These are phyloP conservation scores for Myriosclerotinia scirpicola DNA, from an alignment of 2,329 filamentous ascomycete genomes.

Conservation along the genomic window DNA sequence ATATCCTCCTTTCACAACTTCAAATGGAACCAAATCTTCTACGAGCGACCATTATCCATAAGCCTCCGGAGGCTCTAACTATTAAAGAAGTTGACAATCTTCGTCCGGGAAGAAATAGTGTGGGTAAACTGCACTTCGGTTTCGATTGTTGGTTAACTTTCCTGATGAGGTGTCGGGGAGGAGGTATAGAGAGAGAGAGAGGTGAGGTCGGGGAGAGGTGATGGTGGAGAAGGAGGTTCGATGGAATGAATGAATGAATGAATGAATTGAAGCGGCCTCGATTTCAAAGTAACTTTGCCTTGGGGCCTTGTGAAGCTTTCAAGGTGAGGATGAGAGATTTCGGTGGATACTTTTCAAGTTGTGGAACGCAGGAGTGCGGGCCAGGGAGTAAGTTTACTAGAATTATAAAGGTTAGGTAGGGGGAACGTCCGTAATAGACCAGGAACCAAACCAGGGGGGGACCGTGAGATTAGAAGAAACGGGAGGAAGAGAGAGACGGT, in stretches of 20 bases:
- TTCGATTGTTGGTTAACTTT: background rate
- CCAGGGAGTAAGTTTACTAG: background rate
- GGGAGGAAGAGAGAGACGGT: background rate
- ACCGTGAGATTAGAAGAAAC: constrained; percentile 6
- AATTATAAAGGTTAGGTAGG: constrained; percentile 11
- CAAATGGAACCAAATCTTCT: constrained; percentile 35
- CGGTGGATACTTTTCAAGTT: constrained; percentile 7
- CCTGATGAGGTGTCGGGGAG: constrained; percentile 21
- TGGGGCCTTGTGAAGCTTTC: constrained; percentile 21
- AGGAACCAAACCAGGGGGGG: constrained; percentile 11
- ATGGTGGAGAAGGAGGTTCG: constrained; percentile 6
- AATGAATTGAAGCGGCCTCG: constrained; percentile 21
- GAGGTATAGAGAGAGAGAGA: constrained; percentile 4
- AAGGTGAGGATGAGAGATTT: constrained; percentile 10
- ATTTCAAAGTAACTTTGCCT: constrained; percentile 13
- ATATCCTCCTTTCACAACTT: constrained; percentile 33
- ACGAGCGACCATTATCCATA: constrained; percentile 39
- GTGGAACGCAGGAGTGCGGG: constrained; percentile 13
- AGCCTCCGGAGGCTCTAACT: constrained; percentile 39
- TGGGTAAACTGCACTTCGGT: constrained; percentile 31
- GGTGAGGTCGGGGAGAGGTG: constrained; percentile 12
- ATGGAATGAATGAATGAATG: constrained; percentile 23
- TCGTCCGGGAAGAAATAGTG: constrained; percentile 24
- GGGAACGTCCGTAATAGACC: constrained; percentile 12
- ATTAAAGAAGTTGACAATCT: constrained; percentile 26